Evolutionary conservation across 768 basidiomycete species (phyloP).

Genomic region (Russula sp.): DNA sequence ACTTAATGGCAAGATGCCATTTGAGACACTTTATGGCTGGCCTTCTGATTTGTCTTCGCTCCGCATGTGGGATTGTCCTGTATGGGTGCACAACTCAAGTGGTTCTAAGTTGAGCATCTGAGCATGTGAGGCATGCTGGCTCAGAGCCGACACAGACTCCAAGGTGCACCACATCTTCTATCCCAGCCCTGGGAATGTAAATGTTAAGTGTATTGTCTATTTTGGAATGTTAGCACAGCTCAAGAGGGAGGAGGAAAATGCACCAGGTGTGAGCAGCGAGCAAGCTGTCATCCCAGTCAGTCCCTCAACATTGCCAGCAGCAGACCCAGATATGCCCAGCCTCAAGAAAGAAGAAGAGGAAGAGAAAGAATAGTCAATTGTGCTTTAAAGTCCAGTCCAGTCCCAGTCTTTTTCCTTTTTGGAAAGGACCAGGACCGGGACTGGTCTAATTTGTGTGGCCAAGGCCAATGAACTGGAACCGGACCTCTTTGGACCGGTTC

Average conservation of each 20-base stretch:
- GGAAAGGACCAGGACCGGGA: too few relatives aligned
- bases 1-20: not conserved
- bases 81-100: not conserved
- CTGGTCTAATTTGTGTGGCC: too few relatives aligned
- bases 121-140: not conserved
- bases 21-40: not conserved
- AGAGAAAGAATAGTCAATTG: too few relatives aligned
- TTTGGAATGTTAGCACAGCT: not conserved
- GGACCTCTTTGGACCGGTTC: too few relatives aligned
- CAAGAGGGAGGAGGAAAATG: not conserved
- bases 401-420: too few relatives aligned
- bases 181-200: not conserved
- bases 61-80: not conserved
- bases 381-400: too few relatives aligned
- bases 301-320: too few relatives aligned
- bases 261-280: too few relatives aligned
- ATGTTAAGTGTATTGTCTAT: not conserved
- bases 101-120: not conserved
- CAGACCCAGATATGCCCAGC: too few relatives aligned
- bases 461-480: too few relatives aligned
- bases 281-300: too few relatives aligned
- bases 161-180: not conserved
- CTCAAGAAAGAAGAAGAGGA: too few relatives aligned
- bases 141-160: not conserved
- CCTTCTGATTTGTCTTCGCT: not conserved